Conservation (phyloP, 2,329 filamentous ascomycete genomes). For the Colletotrichum graminicola region DNA sequence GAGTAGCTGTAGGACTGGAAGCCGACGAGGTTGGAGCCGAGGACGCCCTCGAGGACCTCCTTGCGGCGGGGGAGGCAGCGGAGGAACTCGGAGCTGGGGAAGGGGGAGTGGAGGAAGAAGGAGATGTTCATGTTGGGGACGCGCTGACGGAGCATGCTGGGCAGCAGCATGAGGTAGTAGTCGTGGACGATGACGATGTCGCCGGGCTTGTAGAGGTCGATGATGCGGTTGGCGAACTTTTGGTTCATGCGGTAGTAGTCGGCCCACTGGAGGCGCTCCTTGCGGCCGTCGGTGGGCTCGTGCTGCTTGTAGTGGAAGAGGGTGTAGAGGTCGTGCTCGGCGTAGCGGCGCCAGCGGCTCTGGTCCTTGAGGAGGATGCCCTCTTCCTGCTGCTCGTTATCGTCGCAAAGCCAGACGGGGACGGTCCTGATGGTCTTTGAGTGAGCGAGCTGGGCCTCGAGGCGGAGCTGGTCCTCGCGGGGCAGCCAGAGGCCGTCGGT, state of each 20-base stretch:
- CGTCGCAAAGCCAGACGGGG: constrained; percentile 90
- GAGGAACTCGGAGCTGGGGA: constrained; percentile 96
- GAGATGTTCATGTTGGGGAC: constrained; percentile 92
- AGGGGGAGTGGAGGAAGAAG: constrained; percentile 94
- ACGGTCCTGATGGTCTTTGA: constrained; percentile 83
- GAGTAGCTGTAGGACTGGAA: constrained; percentile 98
- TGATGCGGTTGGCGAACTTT: constrained; percentile 89
- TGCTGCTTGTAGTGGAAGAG: constrained; percentile 97
- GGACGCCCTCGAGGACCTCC: constrained; percentile 88
- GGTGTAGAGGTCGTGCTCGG: constrained; percentile 91
- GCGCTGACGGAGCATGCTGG: constrained; percentile 87
- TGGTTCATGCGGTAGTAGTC: constrained; percentile 96
- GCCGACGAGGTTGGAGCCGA: constrained; percentile 92
- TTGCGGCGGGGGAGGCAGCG: constrained; percentile 89
- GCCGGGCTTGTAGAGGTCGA: constrained; percentile 90
- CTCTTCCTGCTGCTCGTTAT: constrained; percentile 73
- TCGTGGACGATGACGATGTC: constrained; percentile 95
- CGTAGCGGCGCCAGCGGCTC: constrained; percentile 87
- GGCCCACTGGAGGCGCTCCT: constrained; percentile 86
- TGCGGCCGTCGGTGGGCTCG: constrained; percentile 86
- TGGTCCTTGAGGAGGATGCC: constrained; percentile 85
- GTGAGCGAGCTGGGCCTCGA: constrained; percentile 80
- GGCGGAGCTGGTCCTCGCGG: constrained; percentile 74
- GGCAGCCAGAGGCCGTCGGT: constrained; percentile 79
- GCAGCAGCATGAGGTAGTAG: constrained; percentile 91